phyloP scores from a whole-genome alignment of 2,329 filamentous ascomycete species.

The Verticillium nubilum region DNA sequence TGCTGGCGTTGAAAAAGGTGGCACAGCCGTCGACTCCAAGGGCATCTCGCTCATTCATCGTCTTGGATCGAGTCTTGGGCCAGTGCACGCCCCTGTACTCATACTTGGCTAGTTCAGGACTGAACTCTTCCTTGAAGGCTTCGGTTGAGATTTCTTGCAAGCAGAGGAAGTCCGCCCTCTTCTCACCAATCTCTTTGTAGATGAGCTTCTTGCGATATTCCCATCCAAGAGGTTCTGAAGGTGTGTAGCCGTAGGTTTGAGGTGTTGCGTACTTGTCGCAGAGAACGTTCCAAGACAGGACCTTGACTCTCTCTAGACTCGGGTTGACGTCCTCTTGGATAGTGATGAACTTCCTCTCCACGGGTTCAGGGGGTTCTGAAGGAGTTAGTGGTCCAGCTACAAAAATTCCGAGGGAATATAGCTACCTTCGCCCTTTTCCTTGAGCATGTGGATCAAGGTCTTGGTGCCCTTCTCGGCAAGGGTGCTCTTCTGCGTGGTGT shows the following conservation, averaged over 20 bases:
- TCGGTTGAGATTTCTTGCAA: constrained; percentile 91
- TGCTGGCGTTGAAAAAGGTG: constrained; percentile 93
- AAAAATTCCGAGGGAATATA: background rate
- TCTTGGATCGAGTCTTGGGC: constrained; percentile 83
- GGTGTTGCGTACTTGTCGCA: constrained; percentile 90
- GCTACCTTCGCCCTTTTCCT: constrained; percentile 78
- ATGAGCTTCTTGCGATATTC: constrained; percentile 80
- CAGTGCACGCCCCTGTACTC: constrained; percentile 95
- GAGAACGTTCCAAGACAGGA: constrained; percentile 92
- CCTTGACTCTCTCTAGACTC: constrained; percentile 66
- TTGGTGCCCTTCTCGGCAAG: constrained; percentile 85
- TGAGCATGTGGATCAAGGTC: constrained; percentile 74
- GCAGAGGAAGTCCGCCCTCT: constrained; percentile 84
- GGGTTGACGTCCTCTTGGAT: constrained; percentile 62
- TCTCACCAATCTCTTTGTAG: constrained; percentile 70
- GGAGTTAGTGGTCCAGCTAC: constrained; percentile 14
- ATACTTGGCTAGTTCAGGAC: constrained; percentile 75
- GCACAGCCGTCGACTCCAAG: constrained; percentile 93
- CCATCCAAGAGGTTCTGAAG: constrained; percentile 77
- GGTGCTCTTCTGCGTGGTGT: constrained; percentile 69
- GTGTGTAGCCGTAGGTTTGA: constrained; percentile 84
- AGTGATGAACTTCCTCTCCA: constrained; percentile 71
- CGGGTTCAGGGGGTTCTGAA: constrained; percentile 66
- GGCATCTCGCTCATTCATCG: constrained; percentile 85
- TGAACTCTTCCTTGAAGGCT: constrained; percentile 87